phyloP scores from a whole-genome alignment of 306 rosid species.

The Cyamopsis tetragonoloba region DNA sequence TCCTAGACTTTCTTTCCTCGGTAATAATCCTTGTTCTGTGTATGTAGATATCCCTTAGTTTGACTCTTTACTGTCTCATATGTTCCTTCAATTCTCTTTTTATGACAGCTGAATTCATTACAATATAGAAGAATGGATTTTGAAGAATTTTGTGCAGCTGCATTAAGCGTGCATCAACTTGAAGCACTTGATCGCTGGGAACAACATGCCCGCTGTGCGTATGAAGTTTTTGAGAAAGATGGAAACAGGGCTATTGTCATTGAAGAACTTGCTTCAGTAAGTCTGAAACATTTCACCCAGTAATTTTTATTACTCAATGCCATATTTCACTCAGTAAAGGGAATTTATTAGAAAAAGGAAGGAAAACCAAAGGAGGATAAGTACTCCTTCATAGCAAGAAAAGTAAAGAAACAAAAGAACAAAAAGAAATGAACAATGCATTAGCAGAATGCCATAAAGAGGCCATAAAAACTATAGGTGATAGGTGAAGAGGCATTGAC shows the following conservation, averaged over 20 bases:
- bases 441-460: neutral
- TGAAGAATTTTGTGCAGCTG: slow-evolving; percentile 96
- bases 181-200: slow-evolving; percentile 99
- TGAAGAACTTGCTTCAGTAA: slow-evolving; percentile 97
- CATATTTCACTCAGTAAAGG: neutral
- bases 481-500: neutral
- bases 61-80: slow-evolving; percentile 16
- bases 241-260: slow-evolving; percentile 93
- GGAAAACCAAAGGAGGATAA: neutral
- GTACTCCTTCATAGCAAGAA: neutral
- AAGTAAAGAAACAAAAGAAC: neutral
- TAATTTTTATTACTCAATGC: neutral
- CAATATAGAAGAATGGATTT: slow-evolving; percentile 99
- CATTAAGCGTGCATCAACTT: slow-evolving; percentile 89
- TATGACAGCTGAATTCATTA: slow-evolving; percentile 74
- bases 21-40: slow-evolving; percentile 40
- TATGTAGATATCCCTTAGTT: slow-evolving; percentile 3
- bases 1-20: slow-evolving; percentile 71
- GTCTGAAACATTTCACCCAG: slow-evolving; percentile 20
- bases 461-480: neutral
- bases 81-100: slow-evolving; percentile 24
- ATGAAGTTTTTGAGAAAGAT: slow-evolving; percentile 88
- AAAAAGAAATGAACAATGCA: neutral
- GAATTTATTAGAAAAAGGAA: neutral
- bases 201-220: slow-evolving; percentile 92